Evolutionary conservation across 192 early-diverging fungal genomes (phyloP), one percentile per base, ranked within the genome.

Genomic region (Dissophora ornata): DNA sequence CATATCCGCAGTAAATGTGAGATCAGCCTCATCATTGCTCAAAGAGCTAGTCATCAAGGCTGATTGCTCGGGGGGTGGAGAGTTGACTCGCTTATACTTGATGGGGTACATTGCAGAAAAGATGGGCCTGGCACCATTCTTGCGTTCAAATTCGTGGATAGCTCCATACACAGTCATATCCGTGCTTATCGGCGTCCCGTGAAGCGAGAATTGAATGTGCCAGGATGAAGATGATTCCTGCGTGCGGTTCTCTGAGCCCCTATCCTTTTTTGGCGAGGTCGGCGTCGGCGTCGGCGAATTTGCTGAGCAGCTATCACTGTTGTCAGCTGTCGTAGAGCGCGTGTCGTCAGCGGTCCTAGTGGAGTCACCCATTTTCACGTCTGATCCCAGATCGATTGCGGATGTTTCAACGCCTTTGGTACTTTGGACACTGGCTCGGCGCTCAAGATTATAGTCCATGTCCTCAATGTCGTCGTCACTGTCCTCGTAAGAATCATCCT

Each of bases 101-200:
- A 93, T 81, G 2, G 87, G 85, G 51, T 85, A 88, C 4, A 83
- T 80, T 9, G 82, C 74, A 29, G 60, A 67, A 91, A 91, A 94
- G 1, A 90, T 73, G 45, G 85, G 83, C 46, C 79, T 61, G 8
- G 64, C 28, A 29, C 38, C 26, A 32, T 55, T 42, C 60, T 64
- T 63, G 5, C 80, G 74, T 64, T 91, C 89, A 54, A 84, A 69
- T 25, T 77, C 62, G 56, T 88, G 91, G 26, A 91, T 69, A 34
- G 90, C 88, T 21, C 85, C 90, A 80, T 92, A 93, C 0, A 94
- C 84, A 4, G 90, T 92, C 34, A 59, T 80, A 45, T 91, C 88
- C 1, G 63, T 80, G 34, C 32, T 67, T 45, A 87, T 69, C 0
- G 75, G 82, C 4, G 56, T 45, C 24, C 80, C 86, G 26, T 79